Percentiles rank a stretch among this genome's conserved stretches.
Conservation (phyloP, 495 filamentous ascomycete genomes). For the Penicillium odoratum region DNA sequence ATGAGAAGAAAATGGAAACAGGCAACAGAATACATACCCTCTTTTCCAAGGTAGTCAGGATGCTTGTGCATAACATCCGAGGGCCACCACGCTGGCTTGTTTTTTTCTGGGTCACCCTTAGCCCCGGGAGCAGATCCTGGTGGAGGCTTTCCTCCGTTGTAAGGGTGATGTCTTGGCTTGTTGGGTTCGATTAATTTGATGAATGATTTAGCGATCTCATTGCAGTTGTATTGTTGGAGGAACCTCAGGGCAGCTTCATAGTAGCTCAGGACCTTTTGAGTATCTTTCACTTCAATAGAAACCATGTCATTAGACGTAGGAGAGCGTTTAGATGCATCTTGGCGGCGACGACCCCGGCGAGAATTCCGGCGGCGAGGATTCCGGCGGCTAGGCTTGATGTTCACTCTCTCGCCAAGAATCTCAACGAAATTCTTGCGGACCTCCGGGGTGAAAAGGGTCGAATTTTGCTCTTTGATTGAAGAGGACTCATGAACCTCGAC, state of each 20-base stretch:
- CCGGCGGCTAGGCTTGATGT: slow-evolving; percentile 34
- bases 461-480: slow-evolving; percentile 35
- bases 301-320: slow-evolving; percentile 36
- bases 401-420: slow-evolving; percentile 34
- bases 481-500: slow-evolving; percentile 39
- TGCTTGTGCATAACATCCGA: slow-evolving; percentile 66
- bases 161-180: slow-evolving; percentile 67
- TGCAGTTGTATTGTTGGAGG: slow-evolving; percentile 72
- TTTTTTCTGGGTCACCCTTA: slow-evolving; percentile 53
- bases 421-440: slow-evolving; percentile 42
- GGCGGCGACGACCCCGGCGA: slow-evolving; percentile 21
- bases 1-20: background rate
- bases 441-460: slow-evolving; percentile 39
- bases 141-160: slow-evolving; percentile 59
- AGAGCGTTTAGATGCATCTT: slow-evolving; percentile 26
- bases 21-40: slow-evolving; percentile 50
- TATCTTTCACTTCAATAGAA: slow-evolving; percentile 40
- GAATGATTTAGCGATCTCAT: slow-evolving; percentile 71
- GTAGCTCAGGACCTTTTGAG: slow-evolving; percentile 35
- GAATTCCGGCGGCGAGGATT: slow-evolving; percentile 31
- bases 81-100: slow-evolving; percentile 83
- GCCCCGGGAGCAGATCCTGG: slow-evolving; percentile 37
- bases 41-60: slow-evolving; percentile 80
- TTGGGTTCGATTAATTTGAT: slow-evolving; percentile 80
- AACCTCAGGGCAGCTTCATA: slow-evolving; percentile 56